These are phyloP conservation scores for Periconia sp. DNA, from an alignment of 2,329 filamentous ascomycete species.

Conservation along the genomic window DNA sequence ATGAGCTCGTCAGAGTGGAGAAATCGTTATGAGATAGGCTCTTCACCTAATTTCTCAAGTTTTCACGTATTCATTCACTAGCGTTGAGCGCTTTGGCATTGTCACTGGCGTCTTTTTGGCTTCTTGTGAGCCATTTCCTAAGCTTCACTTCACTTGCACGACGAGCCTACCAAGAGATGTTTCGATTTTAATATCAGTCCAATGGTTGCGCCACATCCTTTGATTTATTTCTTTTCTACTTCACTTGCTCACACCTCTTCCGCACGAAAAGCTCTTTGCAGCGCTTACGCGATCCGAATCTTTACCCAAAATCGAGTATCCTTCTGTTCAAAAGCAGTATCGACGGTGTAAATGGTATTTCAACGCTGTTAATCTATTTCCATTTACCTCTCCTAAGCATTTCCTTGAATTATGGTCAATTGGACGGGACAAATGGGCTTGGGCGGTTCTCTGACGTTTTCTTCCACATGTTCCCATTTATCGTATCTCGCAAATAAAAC, in stretches of 20 bases:
- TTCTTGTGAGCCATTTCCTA: neutral
- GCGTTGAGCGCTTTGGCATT: constrained; percentile 1
- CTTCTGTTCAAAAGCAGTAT: too few relatives aligned
- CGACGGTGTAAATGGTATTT: too few relatives aligned
- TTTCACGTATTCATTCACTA: neutral
- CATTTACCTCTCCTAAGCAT: neutral
- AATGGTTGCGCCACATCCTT: neutral
- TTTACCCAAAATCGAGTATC: too few relatives aligned
- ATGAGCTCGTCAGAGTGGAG: constrained; percentile 49
- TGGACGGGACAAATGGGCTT: neutral
- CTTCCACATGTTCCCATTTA: neutral
- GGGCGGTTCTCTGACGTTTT: neutral
- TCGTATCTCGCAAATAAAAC: neutral
- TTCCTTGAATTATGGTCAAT: neutral
- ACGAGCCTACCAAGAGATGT: neutral
- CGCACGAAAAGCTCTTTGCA: too few relatives aligned
- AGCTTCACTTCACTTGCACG: neutral
- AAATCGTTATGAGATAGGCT: constrained; percentile 30
- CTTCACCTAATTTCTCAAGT: too few relatives aligned
- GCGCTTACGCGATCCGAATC: too few relatives aligned
- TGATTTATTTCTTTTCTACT: neutral
- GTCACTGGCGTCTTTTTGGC: neutral
- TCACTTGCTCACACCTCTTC: too few relatives aligned
- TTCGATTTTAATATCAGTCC: too few relatives aligned
- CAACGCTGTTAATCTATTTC: neutral